Percentiles rank a stretch among this genome's conserved stretches.
Evolutionary conservation across 192 early-diverging fungal species (phyloP).

Genomic region (Mortierella claussenii): DNA sequence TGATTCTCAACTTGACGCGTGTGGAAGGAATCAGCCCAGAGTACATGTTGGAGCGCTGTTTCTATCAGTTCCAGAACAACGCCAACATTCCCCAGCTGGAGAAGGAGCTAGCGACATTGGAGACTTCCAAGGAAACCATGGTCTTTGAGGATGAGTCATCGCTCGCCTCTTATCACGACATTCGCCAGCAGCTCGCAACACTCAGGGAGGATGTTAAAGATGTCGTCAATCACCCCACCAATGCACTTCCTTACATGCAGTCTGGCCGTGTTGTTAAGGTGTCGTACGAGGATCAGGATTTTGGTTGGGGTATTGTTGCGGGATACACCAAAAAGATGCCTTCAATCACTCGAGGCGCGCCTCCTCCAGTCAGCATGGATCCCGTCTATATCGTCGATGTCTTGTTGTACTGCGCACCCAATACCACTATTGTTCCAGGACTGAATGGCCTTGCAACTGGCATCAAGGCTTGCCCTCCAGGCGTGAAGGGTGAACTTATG

Average conservation of each 20-base stretch:
- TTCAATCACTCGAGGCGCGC: constrained; percentile 22
- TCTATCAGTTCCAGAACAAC: constrained; percentile 93
- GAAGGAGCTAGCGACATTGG: constrained; percentile 66
- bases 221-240: constrained; percentile 84
- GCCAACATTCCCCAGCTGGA: constrained; percentile 83
- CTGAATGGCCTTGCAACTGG: constrained; percentile 56
- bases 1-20: constrained; percentile 95
- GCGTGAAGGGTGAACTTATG: constrained; percentile 58
- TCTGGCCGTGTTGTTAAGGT: constrained; percentile 83
- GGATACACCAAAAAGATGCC: constrained; percentile 48
- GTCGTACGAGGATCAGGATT: constrained; percentile 71
- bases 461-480: constrained; percentile 65
- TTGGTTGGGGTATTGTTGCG: constrained; percentile 94
- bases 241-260: constrained; percentile 87
- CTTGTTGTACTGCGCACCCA: constrained; percentile 79
- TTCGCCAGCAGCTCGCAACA: constrained; percentile 75
- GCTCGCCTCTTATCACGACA: constrained; percentile 79
- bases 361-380: constrained; percentile 22
- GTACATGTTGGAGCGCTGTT: constrained; percentile 90
- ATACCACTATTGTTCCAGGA: constrained; percentile 63
- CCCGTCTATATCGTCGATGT: constrained; percentile 88
- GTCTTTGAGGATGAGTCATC: constrained; percentile 75
- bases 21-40: constrained; percentile 95
- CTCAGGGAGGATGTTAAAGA: constrained; percentile 74
- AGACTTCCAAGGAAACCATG: constrained; percentile 62